A percentile compares a stretch with the other conserved stretches of the same genome.
Conservation (phyloP, 208 protist species). For the Leptomonas seymouri region DNA sequence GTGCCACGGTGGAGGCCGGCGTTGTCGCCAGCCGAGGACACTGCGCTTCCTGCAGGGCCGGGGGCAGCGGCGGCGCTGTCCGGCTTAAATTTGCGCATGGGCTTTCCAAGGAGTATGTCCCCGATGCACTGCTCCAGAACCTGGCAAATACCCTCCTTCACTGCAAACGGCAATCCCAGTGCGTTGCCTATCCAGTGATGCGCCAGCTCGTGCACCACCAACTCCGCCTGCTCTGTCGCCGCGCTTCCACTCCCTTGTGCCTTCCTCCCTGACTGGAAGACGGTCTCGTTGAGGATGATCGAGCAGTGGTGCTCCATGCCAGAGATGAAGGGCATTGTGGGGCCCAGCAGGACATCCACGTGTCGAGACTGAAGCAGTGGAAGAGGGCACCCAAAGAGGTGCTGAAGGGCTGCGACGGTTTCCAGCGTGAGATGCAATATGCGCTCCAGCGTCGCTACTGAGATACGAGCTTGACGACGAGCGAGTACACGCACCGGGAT, state of each 20-base stretch:
- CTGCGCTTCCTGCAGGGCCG: not conserved
- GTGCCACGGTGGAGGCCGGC: not conserved
- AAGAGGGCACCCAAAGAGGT: slow-evolving; percentile 67
- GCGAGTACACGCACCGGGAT: slow-evolving; percentile 33
- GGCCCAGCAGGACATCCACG: slow-evolving; percentile 61
- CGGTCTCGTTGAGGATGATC: slow-evolving; percentile 80
- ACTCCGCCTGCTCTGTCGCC: slow-evolving; percentile 45
- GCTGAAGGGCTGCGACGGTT: slow-evolving; percentile 46
- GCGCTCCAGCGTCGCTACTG: slow-evolving; percentile 26
- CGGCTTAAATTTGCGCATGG: slow-evolving; percentile 30
- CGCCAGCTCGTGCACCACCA: slow-evolving; percentile 86
- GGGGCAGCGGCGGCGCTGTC: slow-evolving; percentile 4
- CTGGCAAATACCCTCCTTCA: slow-evolving; percentile 90
- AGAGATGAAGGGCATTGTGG: slow-evolving; percentile 81
- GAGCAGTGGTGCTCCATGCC: slow-evolving; percentile 91
- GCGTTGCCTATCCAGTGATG: slow-evolving; percentile 90
- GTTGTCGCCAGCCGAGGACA: not conserved
- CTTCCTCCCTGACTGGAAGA: slow-evolving; percentile 37
- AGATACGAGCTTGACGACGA: slow-evolving; percentile 19
- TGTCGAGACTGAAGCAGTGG: slow-evolving; percentile 51
- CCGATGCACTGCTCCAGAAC: slow-evolving; percentile 76
- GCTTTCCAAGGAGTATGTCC: slow-evolving; percentile 44
- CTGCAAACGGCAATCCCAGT: slow-evolving; percentile 76
- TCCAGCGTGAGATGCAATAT: slow-evolving; percentile 39
- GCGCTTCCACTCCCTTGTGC: not conserved